Evolutionary conservation across 495 filamentous ascomycete genomes (phyloP), one percentile per base, ranked within the genome.

Genomic region (Aspergillus ellipticus): DNA sequence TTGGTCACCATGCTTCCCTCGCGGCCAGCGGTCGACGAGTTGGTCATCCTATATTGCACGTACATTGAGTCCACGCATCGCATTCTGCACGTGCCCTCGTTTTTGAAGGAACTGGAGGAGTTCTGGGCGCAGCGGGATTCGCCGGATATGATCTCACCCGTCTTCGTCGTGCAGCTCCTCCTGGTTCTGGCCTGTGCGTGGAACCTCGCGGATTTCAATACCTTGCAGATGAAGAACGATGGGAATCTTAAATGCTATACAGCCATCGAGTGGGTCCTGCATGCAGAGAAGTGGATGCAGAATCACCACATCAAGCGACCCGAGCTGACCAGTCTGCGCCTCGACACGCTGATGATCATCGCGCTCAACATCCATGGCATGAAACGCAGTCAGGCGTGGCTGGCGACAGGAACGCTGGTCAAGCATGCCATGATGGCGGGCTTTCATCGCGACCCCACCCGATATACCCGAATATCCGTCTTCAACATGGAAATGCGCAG

Each of bases 401-500:
- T 85, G 11, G 71, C 79, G 2, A 82, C 80, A 2, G 82, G 83
- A 0, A 70, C 77, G 0, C 56, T 88, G 15, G 62, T 88, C 22
- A 77, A 84, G 53, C 76, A 77, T 20, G 78, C 82, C 5, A 79
- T 82, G 80, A 65, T 77, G 53, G 74, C 81, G 53, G 80, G 80
- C 0, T 83, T 82, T 42, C 82, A 84, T 53, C 74, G 82, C 17
- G 80, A 84, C 52, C 74, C 82, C 6, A 74, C 67, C 45, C 62
- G 77, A 42, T 82, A 81, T 53, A 63, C 74, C 5, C 70, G 70
- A 20, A 82, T 88, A 39, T 77, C 80, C 0, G 67, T 75, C 0
- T 80, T 86, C 26, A 72, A 75, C 13, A 77, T 81, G 45, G 87
- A 90, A 66, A 81, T 88, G 74, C 78, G 85, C n/a, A 70, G 86